These are phyloP conservation scores for Trametes versicolor DNA, from an alignment of 1,284 basidiomycete species.

Conservation along the genomic window DNA sequence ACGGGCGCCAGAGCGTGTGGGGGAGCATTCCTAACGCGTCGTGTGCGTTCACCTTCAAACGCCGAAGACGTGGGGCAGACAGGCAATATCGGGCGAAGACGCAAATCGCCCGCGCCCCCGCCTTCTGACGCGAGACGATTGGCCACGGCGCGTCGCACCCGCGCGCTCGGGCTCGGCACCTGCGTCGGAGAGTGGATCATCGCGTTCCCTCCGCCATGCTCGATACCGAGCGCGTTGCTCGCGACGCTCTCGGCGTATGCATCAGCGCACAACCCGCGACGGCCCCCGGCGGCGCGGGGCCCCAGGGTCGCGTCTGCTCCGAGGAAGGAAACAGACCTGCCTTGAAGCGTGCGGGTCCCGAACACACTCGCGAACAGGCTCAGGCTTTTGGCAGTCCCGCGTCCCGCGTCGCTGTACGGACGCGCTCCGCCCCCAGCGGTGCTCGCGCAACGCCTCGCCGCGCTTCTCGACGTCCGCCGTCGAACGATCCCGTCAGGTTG, in stretches of 20 bases:
- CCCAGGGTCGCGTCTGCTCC: slow-evolving; percentile 1
- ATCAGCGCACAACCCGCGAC: slow-evolving; percentile 1
- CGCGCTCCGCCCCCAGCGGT: neutral
- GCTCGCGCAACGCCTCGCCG: slow-evolving; percentile 1
- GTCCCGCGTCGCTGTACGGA: slow-evolving; percentile 1
- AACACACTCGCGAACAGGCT: neutral
- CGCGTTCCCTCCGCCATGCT: neutral
- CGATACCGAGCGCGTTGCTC: neutral
- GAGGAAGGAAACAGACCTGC: neutral
- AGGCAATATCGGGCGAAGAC: neutral
- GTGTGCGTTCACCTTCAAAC: neutral
- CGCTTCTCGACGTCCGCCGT: slow-evolving; percentile 27
- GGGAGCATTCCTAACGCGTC: neutral
- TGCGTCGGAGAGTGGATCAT: neutral
- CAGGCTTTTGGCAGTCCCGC: slow-evolving; percentile 7
- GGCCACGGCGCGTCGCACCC: neutral
- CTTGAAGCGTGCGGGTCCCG: neutral
- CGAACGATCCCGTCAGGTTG: slow-evolving; percentile 29
- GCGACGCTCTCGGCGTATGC: neutral
- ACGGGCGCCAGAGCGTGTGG: neutral
- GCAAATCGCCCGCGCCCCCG: neutral
- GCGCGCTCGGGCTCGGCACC: slow-evolving; percentile 1
- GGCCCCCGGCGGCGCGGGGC: neutral
- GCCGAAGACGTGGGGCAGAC: neutral
- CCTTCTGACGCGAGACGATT: neutral